phyloP scores from a whole-genome alignment of 768 basidiomycete genomes.

The Leccinum ochraceum region DNA sequence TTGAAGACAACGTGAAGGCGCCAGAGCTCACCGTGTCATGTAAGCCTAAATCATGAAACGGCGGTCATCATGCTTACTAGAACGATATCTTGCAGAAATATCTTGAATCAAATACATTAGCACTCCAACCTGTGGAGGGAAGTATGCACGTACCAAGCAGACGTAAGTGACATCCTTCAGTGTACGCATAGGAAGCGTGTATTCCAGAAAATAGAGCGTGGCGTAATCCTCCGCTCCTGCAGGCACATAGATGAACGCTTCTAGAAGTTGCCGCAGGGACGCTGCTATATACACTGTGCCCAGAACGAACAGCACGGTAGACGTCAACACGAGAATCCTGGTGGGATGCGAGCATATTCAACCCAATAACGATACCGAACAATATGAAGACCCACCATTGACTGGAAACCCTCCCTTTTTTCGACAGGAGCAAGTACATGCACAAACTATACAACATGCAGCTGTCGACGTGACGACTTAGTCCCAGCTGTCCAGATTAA shows the following conservation, averaged over 20 bases:
- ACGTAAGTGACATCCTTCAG: conserved; percentile 19
- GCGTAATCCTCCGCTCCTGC: conserved; percentile 7
- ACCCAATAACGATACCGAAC: not conserved
- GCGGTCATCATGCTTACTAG: conserved; percentile 6
- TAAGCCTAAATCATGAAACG: not conserved
- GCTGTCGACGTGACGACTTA: conserved; percentile 2
- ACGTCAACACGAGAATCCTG: conserved; percentile 17
- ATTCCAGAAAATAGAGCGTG: conserved; percentile 10
- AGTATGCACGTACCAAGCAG: conserved; percentile 8
- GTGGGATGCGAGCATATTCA: not conserved
- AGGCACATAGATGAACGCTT: conserved; percentile 18
- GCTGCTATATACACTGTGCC: conserved; percentile 14
- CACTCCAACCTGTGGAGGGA: not conserved
- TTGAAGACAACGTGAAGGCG: conserved; percentile 25
- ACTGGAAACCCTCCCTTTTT: not conserved
- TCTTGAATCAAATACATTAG: conserved; percentile 6
- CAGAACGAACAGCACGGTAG: conserved; percentile 16
- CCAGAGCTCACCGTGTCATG: conserved; percentile 16
- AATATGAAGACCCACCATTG: conserved; percentile 4
- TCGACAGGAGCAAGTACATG: conserved; percentile 16
- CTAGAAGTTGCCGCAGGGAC: conserved; percentile 16
- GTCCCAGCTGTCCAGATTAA: not conserved
- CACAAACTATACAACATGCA: conserved; percentile 17
- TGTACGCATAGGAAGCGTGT: conserved; percentile 16
- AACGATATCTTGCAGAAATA: conserved; percentile 19